Conservation (phyloP, 2,329 filamentous ascomycete genomes). For the Fusarium illudens region DNA sequence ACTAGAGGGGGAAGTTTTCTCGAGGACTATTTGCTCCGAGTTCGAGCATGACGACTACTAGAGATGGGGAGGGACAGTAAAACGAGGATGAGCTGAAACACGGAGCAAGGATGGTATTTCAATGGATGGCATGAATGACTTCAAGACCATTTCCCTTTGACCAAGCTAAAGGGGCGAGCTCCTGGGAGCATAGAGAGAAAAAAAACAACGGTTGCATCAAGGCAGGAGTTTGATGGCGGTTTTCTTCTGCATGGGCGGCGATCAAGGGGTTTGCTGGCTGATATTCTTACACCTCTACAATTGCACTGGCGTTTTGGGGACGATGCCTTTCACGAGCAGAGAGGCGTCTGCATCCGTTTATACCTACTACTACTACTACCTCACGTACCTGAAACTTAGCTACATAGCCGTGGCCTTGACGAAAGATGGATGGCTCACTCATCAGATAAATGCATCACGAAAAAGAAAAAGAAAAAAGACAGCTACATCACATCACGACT, state of each 20-base stretch:
- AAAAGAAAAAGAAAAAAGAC: conserved; percentile 16
- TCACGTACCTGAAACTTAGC: conserved; percentile 9
- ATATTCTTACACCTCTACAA: conserved; percentile 11
- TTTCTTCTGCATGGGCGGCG: conserved; percentile 34
- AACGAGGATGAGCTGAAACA: conserved; percentile 4
- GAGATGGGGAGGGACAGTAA: not conserved
- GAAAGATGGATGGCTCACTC: not conserved
- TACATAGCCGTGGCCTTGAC: not conserved
- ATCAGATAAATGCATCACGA: conserved; percentile 22
- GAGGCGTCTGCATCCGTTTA: conserved; percentile 18
- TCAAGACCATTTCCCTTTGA: conserved; percentile 21
- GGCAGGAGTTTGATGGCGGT: conserved; percentile 26
- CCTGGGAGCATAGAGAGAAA: conserved; percentile 4
- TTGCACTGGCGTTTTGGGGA: conserved; percentile 24
- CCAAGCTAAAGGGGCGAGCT: conserved; percentile 11
- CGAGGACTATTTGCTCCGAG: not conserved
- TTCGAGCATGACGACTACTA: not conserved
- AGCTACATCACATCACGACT: not conserved
- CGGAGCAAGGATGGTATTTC: conserved; percentile 24
- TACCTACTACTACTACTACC: not conserved
- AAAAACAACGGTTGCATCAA: conserved; percentile 7
- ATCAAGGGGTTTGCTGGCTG: conserved; percentile 15
- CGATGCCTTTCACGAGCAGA: conserved; percentile 7
- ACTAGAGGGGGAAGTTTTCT: not conserved
- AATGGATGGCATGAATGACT: conserved; percentile 26